Percentiles rank a stretch among this genome's conserved stretches.
These are phyloP conservation scores for Apodospora peruviana DNA, from an alignment of 495 filamentous ascomycete species.

Conservation along the genomic window DNA sequence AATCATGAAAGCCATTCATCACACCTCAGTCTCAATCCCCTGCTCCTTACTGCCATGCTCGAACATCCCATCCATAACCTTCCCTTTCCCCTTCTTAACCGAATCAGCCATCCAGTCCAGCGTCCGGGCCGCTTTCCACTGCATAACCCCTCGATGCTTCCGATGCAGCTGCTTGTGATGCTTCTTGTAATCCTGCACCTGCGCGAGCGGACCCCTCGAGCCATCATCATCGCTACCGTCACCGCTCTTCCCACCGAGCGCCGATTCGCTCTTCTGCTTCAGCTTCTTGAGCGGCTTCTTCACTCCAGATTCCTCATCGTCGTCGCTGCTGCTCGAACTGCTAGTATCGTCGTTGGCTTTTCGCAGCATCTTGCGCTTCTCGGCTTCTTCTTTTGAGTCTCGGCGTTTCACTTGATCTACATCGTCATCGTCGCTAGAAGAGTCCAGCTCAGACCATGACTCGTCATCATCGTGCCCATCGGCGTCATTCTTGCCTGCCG, in stretches of 20 bases:
- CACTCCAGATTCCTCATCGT: conserved; percentile 14
- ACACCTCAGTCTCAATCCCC: conserved; percentile 58
- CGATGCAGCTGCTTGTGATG: conserved; percentile 55
- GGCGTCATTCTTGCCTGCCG: not conserved
- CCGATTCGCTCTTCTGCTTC: conserved; percentile 9
- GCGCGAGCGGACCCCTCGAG: conserved; percentile 33
- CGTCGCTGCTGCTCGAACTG: conserved; percentile 1
- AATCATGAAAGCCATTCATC: too few relatives aligned
- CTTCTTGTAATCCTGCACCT: conserved; percentile 48
- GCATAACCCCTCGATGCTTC: conserved; percentile 62
- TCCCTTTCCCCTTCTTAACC: conserved; percentile 47
- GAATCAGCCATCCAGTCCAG: conserved; percentile 56
- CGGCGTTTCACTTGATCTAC: not conserved
- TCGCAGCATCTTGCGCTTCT: conserved; percentile 18
- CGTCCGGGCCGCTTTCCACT: conserved; percentile 60
- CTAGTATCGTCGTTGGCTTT: conserved; percentile 11
- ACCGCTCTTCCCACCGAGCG: conserved; percentile 8
- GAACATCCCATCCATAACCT: conserved; percentile 45
- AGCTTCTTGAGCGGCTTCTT: conserved; percentile 18
- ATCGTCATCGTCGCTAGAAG: not conserved
- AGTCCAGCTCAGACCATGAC: not conserved
- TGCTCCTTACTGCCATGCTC: conserved; percentile 52
- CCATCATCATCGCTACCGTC: conserved; percentile 31
- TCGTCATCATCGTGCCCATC: conserved; percentile 20
- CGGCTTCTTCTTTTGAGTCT: conserved; percentile 12